These are phyloP conservation scores for Parmelia sp. DNA, from an alignment of 495 filamentous ascomycete genomes.

Conservation along the genomic window DNA sequence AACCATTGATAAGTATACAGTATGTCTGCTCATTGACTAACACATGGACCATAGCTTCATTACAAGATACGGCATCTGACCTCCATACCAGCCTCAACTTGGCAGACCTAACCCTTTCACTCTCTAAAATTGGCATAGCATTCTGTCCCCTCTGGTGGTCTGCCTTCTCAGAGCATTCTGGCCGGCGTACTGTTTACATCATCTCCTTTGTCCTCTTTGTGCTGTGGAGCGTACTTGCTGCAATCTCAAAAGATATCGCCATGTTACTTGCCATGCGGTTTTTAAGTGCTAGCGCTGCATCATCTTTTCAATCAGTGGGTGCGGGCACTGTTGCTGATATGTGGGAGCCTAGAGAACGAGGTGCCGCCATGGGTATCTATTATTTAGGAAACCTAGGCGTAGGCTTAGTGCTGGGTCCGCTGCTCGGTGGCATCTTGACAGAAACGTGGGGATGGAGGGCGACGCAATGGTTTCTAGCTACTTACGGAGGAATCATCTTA, in stretches of 20 bases:
- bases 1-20: not conserved
- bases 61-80: not conserved
- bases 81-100: slow-evolving; percentile 59
- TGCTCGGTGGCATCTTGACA: slow-evolving; percentile 73
- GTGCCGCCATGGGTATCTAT: slow-evolving; percentile 85
- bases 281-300: slow-evolving; percentile 73
- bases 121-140: slow-evolving; percentile 88
- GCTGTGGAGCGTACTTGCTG: slow-evolving; percentile 67
- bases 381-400: slow-evolving; percentile 74
- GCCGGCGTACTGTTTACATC: slow-evolving; percentile 79
- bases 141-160: slow-evolving; percentile 96
- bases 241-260: slow-evolving; percentile 63
- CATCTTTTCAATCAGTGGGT: slow-evolving; percentile 79
- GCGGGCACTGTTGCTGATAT: slow-evolving; percentile 90
- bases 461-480: slow-evolving; percentile 78
- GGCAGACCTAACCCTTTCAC: slow-evolving; percentile 72
- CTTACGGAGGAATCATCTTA: slow-evolving; percentile 65
- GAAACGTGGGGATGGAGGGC: slow-evolving; percentile 71
- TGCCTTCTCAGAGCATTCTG: slow-evolving; percentile 74
- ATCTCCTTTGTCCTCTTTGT: slow-evolving; percentile 72
- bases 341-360: slow-evolving; percentile 75
- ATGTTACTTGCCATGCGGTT: slow-evolving; percentile 86
- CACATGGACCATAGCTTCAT: not conserved
- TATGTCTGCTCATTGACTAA: not conserved
- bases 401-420: slow-evolving; percentile 76